Conservation (phyloP, 1,139 yeast species). For the Taiozyma onychis region DNA sequence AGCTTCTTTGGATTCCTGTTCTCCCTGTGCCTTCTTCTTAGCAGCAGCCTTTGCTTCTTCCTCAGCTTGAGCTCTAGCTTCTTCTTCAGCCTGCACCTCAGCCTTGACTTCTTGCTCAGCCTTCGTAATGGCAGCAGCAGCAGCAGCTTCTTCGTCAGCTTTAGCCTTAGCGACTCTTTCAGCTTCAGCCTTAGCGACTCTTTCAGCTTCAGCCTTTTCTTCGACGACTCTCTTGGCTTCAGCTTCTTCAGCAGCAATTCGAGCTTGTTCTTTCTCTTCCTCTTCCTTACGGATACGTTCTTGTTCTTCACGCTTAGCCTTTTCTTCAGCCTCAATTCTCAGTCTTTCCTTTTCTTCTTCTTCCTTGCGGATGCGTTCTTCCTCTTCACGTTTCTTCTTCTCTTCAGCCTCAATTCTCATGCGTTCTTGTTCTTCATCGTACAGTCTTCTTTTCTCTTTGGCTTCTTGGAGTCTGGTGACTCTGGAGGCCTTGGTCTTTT, state of each 20-base stretch:
- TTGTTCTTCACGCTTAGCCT: conserved; percentile 8
- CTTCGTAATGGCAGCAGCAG: conserved; percentile 1
- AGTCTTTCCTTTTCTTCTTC: conserved; percentile 12
- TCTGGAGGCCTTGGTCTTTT: conserved; percentile 39
- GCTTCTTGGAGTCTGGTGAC: conserved; percentile 37
- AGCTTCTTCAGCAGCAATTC: conserved; percentile 7
- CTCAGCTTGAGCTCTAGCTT: conserved; percentile 5
- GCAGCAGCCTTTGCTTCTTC: conserved; percentile 5
- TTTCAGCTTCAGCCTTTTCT: conserved; percentile 8
- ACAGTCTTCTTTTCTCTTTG: conserved; percentile 31
- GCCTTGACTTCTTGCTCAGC: conserved; percentile 5
- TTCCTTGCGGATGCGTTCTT: conserved; percentile 8
- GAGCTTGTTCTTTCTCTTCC: conserved; percentile 12
- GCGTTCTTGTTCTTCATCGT: conserved; percentile 28
- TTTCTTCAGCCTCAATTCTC: conserved; percentile 12
- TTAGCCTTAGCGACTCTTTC: conserved; percentile 3
- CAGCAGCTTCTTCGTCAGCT: conserved; percentile 3
- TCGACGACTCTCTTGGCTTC: conserved; percentile 3
- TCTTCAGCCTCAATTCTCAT: conserved; percentile 16
- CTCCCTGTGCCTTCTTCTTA: background rate
- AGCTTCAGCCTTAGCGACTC: background rate
- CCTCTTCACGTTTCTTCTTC: conserved; percentile 8
- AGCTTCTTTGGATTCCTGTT: conserved; percentile 1
- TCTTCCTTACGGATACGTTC: conserved; percentile 6
- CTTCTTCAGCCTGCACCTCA: conserved; percentile 3